Conservation (phyloP, 306 rosid species). For the Begonia peltatifolia region DNA sequence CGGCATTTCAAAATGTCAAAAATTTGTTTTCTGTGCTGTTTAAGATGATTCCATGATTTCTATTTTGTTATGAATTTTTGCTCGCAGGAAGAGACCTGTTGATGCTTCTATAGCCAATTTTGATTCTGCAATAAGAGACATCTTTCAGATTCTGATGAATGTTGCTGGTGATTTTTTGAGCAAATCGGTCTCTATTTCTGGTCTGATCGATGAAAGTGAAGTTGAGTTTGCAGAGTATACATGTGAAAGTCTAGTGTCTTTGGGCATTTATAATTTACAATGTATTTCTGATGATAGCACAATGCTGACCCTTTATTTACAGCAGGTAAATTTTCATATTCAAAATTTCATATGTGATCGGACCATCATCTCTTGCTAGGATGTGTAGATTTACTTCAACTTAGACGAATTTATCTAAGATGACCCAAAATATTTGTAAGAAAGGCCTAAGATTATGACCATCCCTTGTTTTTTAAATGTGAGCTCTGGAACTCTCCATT, state of each 20-base stretch:
- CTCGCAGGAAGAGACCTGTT: slow-evolving; percentile 64
- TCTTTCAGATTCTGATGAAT: slow-evolving; percentile 68
- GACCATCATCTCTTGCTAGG: too few species aligned
- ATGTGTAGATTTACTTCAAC: too few species aligned
- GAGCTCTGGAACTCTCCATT: too few species aligned
- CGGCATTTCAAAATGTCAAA: not conserved
- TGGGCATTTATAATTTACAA: slow-evolving; percentile 77
- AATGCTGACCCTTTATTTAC: slow-evolving; percentile 46
- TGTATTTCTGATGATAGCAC: slow-evolving; percentile 56
- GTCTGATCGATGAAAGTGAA: slow-evolving; percentile 54
- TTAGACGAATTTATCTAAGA: too few species aligned
- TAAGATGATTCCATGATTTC: too few species aligned
- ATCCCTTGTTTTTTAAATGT: too few species aligned
- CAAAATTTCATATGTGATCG: too few species aligned
- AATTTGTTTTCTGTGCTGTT: too few species aligned
- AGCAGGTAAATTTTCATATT: slow-evolving; percentile 35
- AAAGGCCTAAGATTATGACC: too few species aligned
- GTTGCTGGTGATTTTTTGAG: slow-evolving; percentile 55
- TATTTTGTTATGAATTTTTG: slow-evolving; percentile 11
- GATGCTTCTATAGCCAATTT: slow-evolving; percentile 57
- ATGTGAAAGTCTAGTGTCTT: slow-evolving; percentile 82
- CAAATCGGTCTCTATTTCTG: slow-evolving; percentile 37
- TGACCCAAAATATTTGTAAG: too few species aligned
- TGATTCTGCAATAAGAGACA: slow-evolving; percentile 59
- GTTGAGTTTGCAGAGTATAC: slow-evolving; percentile 62